These are phyloP conservation scores for Penicillium longicatenatum DNA, from an alignment of 495 filamentous ascomycete species.

Conservation along the genomic window DNA sequence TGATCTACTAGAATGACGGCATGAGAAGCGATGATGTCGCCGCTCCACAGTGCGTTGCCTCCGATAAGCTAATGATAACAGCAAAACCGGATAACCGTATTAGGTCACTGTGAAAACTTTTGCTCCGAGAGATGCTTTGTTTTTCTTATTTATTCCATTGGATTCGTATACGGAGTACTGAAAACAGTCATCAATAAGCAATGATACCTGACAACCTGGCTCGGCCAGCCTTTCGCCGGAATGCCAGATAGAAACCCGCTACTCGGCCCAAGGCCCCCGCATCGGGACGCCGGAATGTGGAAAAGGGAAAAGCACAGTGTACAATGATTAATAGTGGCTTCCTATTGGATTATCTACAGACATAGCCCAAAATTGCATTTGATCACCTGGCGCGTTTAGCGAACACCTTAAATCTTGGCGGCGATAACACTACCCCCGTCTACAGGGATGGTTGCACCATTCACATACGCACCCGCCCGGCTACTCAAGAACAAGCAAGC, in stretches of 20 bases:
- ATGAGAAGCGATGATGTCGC: constrained; percentile 34
- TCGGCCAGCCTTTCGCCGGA: constrained; percentile 16
- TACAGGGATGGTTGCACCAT: constrained; percentile 72
- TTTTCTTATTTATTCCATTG: constrained; percentile 2
- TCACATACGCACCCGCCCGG: constrained; percentile 71
- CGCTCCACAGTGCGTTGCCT: constrained; percentile 32
- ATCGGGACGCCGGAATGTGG: neutral
- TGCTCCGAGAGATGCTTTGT: neutral
- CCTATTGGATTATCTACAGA: constrained; percentile 5
- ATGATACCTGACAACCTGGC: neutral
- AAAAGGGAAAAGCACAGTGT: constrained; percentile 2
- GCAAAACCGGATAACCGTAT: constrained; percentile 2
- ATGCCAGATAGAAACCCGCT: constrained; percentile 8
- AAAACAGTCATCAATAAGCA: constrained; percentile 1
- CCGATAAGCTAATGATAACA: constrained; percentile 24
- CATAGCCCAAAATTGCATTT: constrained; percentile 6
- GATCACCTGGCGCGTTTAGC: constrained; percentile 8
- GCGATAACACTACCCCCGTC: constrained; percentile 65
- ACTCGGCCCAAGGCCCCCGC: neutral
- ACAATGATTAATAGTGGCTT: constrained; percentile 4
- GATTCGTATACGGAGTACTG: neutral
- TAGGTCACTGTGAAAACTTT: neutral
- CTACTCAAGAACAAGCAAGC: constrained; percentile 74
- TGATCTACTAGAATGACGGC: constrained; percentile 23
- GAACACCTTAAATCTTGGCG: constrained; percentile 51